phyloP scores from a whole-genome alignment of 2,329 filamentous ascomycete species.

The Macrophomina tecta region DNA sequence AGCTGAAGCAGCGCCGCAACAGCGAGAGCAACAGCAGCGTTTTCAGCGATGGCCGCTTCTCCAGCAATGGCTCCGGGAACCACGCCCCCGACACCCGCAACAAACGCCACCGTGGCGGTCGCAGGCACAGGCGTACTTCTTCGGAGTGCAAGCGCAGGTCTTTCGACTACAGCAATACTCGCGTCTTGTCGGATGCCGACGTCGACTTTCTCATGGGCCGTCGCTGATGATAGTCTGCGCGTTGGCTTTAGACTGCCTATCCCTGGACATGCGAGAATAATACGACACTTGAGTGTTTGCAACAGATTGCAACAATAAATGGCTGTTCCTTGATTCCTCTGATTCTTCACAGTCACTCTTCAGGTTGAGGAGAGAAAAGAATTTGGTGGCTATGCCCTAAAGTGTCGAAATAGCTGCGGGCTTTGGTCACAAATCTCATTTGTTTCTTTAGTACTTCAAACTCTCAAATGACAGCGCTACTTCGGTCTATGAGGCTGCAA shows the following conservation, averaged over 20 bases:
- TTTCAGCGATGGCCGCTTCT: background rate
- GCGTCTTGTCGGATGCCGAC: conserved; percentile 6
- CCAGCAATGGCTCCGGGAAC: background rate
- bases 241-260: background rate
- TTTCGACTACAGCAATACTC: background rate
- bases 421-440: too few species aligned
- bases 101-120: background rate
- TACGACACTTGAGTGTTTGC: too few species aligned
- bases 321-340: too few species aligned
- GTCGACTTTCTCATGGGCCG: conserved; percentile 22
- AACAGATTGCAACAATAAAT: too few species aligned
- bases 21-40: background rate
- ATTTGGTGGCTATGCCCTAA: too few species aligned
- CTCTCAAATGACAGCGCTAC: too few species aligned
- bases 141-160: background rate
- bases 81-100: background rate
- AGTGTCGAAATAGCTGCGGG: too few species aligned
- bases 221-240: background rate
- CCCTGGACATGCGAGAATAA: background rate
- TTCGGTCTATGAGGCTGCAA: too few species aligned
- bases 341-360: too few species aligned
- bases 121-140: background rate
- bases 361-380: too few species aligned
- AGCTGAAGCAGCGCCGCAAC: background rate
- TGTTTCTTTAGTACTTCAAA: too few species aligned